These are phyloP conservation scores for Sporothrix humicola DNA, from an alignment of 2,329 filamentous ascomycete species.

Conservation along the genomic window DNA sequence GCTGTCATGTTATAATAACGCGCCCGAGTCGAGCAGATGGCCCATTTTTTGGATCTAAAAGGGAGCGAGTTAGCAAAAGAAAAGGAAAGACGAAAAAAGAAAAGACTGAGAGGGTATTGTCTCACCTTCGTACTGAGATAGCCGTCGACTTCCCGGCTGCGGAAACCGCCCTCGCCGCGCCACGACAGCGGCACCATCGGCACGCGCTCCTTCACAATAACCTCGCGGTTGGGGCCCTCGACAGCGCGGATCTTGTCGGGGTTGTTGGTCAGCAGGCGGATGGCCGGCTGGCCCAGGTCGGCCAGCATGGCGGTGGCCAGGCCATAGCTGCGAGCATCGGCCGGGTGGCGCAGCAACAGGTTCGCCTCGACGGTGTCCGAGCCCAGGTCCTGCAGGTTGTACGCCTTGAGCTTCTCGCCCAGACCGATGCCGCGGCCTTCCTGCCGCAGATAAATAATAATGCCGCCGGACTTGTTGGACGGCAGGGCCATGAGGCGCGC, in stretches of 20 bases:
- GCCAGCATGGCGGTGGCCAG: slow-evolving; percentile 93
- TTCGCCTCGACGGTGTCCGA: slow-evolving; percentile 99
- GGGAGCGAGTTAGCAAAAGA: not conserved
- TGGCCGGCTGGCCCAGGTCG: slow-evolving; percentile 79
- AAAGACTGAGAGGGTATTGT: slow-evolving; percentile 30
- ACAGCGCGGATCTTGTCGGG: slow-evolving; percentile 95
- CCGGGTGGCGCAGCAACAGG: slow-evolving; percentile 84
- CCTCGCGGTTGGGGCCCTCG: slow-evolving; percentile 86
- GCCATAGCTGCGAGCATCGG: slow-evolving; percentile 92
- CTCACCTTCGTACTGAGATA: slow-evolving; percentile 93
- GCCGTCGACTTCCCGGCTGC: slow-evolving; percentile 86
- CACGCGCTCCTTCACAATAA: slow-evolving; percentile 86
- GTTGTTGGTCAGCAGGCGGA: slow-evolving; percentile 91
- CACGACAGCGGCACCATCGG: slow-evolving; percentile 95
- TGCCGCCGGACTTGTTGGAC: slow-evolving; percentile 69
- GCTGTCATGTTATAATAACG: slow-evolving; percentile 26
- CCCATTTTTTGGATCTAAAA: slow-evolving; percentile 84
- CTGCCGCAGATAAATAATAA: slow-evolving; percentile 94
- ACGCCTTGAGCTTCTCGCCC: slow-evolving; percentile 94
- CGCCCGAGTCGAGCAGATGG: slow-evolving; percentile 68
- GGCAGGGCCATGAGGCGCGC: slow-evolving; percentile 87
- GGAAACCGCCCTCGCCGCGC: slow-evolving; percentile 83
- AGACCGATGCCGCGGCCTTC: slow-evolving; percentile 95
- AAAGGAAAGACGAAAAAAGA: not conserved
- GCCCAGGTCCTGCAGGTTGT: slow-evolving; percentile 94